phyloP scores from a whole-genome alignment of 2,329 filamentous ascomycete species.

The Gaeumannomyces tritici region DNA sequence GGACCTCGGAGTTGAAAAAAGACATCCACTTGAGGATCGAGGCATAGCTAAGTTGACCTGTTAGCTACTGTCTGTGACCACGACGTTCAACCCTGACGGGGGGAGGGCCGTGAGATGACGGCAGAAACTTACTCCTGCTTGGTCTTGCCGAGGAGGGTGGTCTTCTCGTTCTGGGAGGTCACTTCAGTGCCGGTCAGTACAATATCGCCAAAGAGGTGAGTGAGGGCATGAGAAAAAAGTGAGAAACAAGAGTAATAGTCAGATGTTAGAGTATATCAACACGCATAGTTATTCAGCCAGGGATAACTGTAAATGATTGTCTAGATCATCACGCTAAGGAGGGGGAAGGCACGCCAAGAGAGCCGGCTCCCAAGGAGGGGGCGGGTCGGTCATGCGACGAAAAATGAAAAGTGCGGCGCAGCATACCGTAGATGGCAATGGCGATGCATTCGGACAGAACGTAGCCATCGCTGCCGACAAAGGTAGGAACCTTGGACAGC shows the following conservation, averaged over 20 bases:
- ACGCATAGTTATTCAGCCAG: constrained; percentile 78
- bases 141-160: constrained; percentile 96
- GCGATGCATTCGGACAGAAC: constrained; percentile 82
- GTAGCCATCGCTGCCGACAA: constrained; percentile 87
- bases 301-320: constrained; percentile 88
- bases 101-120: too few species aligned
- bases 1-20: constrained; percentile 83
- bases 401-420: constrained; percentile 7
- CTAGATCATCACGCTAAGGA: constrained; percentile 57
- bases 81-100: not conserved
- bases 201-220: constrained; percentile 3
- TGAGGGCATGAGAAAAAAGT: constrained; percentile 10
- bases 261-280: constrained; percentile 91
- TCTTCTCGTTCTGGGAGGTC: constrained; percentile 99
- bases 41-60: constrained; percentile 53
- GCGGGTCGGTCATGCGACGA: constrained; percentile 8
- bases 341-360: constrained; percentile 3
- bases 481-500: constrained; percentile 86
- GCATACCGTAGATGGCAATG: constrained; percentile 96
- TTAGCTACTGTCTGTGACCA: not conserved
- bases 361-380: constrained; percentile 3
- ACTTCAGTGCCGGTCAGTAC: too few species aligned
- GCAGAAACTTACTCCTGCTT: constrained; percentile 76
- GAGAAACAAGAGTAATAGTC: constrained; percentile 34
- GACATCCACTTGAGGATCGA: constrained; percentile 98